A percentile compares a stretch with the other conserved stretches of the same genome.
phyloP scores from a whole-genome alignment of 805 yeast genomes.

The Nadsonia fulvescens region DNA sequence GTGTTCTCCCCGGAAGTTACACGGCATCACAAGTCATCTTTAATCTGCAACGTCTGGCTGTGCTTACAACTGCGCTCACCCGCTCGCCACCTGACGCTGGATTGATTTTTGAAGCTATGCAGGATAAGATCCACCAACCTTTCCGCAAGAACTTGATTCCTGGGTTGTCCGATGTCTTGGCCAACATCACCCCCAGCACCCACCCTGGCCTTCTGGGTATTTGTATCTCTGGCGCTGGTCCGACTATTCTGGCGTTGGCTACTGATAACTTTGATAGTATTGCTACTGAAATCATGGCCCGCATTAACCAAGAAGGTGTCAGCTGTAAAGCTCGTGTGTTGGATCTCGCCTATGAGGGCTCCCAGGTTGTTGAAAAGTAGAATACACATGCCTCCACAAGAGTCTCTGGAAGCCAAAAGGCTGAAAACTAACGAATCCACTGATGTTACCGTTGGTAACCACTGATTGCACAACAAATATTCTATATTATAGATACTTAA shows the following conservation, averaged over 20 bases:
- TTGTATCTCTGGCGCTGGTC: slow-evolving; percentile 95
- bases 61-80: slow-evolving; percentile 83
- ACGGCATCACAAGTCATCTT: slow-evolving; percentile 69
- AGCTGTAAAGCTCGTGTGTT: slow-evolving; percentile 68
- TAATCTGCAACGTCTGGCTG: slow-evolving; percentile 85
- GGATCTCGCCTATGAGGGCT: slow-evolving; percentile 80
- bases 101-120: slow-evolving; percentile 86
- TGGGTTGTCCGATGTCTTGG: slow-evolving; percentile 67
- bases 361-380: slow-evolving; percentile 30
- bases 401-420: background rate
- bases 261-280: slow-evolving; percentile 73
- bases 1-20: slow-evolving; percentile 71
- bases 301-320: slow-evolving; percentile 49
- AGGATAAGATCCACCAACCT: slow-evolving; percentile 94
- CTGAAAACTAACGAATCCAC: too few species aligned
- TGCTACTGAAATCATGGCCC: slow-evolving; percentile 53
- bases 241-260: slow-evolving; percentile 87
- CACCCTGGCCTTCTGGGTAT: slow-evolving; percentile 83
- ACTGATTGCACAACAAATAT: too few species aligned
- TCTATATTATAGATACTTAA: too few species aligned
- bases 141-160: slow-evolving; percentile 85
- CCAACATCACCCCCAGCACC: slow-evolving; percentile 60
- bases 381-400: too few species aligned
- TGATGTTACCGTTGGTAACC: too few species aligned
- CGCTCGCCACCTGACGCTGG: slow-evolving; percentile 65